Percentiles rank a stretch among this genome's conserved stretches.
phyloP scores from a whole-genome alignment of 1,284 basidiomycete species.

The Tausonia pullulans region DNA sequence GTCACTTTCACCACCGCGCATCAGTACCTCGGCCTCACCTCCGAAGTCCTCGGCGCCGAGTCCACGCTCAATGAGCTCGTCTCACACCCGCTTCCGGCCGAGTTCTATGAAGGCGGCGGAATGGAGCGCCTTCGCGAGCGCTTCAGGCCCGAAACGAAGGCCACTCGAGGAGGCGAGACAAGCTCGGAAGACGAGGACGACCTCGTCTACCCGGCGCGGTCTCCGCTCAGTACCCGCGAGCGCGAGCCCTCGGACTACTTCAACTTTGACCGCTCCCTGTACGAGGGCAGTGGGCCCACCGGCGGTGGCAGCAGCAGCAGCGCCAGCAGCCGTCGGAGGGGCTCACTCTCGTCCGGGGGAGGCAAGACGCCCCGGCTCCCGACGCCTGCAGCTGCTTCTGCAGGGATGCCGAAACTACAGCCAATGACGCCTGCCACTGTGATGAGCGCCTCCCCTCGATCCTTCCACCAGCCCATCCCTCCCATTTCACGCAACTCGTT shows the following conservation, averaged over 20 bases:
- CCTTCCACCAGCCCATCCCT: slow-evolving; percentile 12
- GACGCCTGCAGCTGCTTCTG: not conserved
- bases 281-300: slow-evolving; percentile 21
- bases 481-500: not conserved
- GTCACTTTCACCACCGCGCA: slow-evolving; percentile 93
- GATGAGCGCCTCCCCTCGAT: not conserved
- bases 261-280: slow-evolving; percentile 24
- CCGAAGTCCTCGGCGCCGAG: slow-evolving; percentile 90
- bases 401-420: not conserved
- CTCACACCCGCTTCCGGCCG: slow-evolving; percentile 79
- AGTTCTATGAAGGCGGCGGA: slow-evolving; percentile 90
- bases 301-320: not conserved
- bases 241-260: slow-evolving; percentile 29
- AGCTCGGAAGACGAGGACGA: slow-evolving; percentile 18
- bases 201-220: not conserved
- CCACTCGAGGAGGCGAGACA: slow-evolving; percentile 16
- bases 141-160: slow-evolving; percentile 40
- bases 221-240: too few relatives aligned
- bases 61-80: slow-evolving; percentile 94
- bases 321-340: slow-evolving; percentile 2
- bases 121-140: slow-evolving; percentile 77
- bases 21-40: slow-evolving; percentile 88
- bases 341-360: not conserved
- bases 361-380: not conserved
- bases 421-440: not conserved